Evolutionary conservation across 371 early-diverging fungal species (phyloP), one percentile per base, ranked within the genome.

Genomic region (Mortierella sp.): DNA sequence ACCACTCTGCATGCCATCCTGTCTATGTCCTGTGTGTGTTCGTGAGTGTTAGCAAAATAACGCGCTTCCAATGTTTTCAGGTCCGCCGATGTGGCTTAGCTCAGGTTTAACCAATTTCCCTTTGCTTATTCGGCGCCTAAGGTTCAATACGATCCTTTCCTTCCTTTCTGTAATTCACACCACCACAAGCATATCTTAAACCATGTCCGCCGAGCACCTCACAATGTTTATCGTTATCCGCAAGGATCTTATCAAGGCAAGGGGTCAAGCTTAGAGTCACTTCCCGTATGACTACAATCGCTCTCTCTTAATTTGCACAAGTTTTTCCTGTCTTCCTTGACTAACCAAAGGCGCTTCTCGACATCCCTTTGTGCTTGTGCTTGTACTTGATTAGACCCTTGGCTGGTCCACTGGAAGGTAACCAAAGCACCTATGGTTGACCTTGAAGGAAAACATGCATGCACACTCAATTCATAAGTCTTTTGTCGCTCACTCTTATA

Each of bases 371-470:
- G 21, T 42, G n/a, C n/a, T n/a, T 50, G 24, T 50, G 38, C 48
- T 60, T 42, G 34, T 34, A 70, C 57, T 9, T 50, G 50, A 26
- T 76, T 88, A 95, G 95, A 90, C 89, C 45, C 88, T 95, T 42
- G 90, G 92, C 47, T 96, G 96, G 96, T 91, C 94, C 7, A 90
- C 93, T n/a, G 96, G 96, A 60, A 95, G 96, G 96, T 94, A 93
- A 88, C 48, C 19, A 50, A 19, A 21, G 45, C 63, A 45, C 7
- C 54, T 28, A 26, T 38, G 5, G 3, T 38, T 38, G 42, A 38
- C 42, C 42, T 38, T 1, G 42, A 38, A 38, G 42, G 42, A 38
- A 38, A 38, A 38, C 42, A 38, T 38, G 3, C 42, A 38, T 38
- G 42, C 5, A 5, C 42, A 5, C 42, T 38, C 42, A 1, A 38